Evolutionary conservation across 495 filamentous ascomycete species (phyloP).

Genomic region (Saxophila tyrrhenica): DNA sequence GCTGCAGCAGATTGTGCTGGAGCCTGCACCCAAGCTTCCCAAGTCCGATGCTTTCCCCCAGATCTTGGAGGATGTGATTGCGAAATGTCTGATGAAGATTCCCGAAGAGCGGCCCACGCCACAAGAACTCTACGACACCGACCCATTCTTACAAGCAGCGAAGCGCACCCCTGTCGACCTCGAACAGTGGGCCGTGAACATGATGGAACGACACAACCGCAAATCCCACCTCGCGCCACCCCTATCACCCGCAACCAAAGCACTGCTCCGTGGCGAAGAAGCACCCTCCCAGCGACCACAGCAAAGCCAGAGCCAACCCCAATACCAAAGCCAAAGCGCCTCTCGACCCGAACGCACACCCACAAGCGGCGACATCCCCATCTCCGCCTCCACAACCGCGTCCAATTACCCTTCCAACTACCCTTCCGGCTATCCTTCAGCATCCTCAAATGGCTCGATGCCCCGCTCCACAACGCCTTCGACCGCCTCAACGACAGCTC

Average conservation of each 20-base stretch:
- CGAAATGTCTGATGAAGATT: constrained; percentile 84
- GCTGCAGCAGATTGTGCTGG: constrained; percentile 93
- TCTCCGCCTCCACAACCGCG: not conserved
- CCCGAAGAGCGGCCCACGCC: constrained; percentile 83
- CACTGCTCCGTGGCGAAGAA: constrained; percentile 25
- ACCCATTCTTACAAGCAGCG: constrained; percentile 85
- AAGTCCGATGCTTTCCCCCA: constrained; percentile 94
- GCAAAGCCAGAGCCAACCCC: not conserved
- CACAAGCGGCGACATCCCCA: constrained; percentile 12
- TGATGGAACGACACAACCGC: constrained; percentile 85
- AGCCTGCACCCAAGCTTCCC: constrained; percentile 82
- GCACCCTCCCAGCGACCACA: not conserved
- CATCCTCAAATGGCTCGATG: not conserved
- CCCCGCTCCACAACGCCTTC: not conserved
- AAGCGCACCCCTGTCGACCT: constrained; percentile 89
- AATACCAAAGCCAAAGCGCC: constrained; percentile 1
- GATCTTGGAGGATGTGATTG: constrained; percentile 91
- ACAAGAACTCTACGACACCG: constrained; percentile 74
- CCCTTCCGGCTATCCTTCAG: not conserved
- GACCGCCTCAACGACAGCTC: not conserved
- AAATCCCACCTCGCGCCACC: constrained; percentile 66
- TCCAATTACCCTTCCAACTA: no score
- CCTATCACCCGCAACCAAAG: constrained; percentile 42
- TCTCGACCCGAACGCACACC: constrained; percentile 3
- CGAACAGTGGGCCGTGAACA: constrained; percentile 74